Base-by-base conservation (phyloP, 208 protist species). In the Histomonas meleagridis region DNA sequence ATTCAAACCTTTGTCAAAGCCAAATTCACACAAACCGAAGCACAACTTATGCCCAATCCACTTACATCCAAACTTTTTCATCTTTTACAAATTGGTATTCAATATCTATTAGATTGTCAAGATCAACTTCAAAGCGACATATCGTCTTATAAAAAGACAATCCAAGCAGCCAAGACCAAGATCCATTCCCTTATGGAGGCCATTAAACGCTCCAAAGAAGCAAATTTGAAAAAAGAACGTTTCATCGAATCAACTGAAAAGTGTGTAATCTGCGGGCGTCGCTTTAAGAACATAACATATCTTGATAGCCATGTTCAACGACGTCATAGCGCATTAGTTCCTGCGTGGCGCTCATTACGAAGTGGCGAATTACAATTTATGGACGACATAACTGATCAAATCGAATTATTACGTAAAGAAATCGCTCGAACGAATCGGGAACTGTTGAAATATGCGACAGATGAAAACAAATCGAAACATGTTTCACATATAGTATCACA, bases 71-170 rank as follows among this genome's bases (percentile, higher is more conserved):
- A 86, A 55, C 55, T 86, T 55, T 86, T 51, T 46, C 23, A 46
- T 38, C 7, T 86, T 55, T 86, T 86, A 38, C 76, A 86, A 40
- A 86, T 86, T 16, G 76, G 46, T 26, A 46, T 86, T 38, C 76
- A 86, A 86, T 86, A 86, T 86, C 18, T 86, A 40, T 86, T 38
- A 51, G 76, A 86, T 55, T 51, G 40, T 57, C 76, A 86, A 86
- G 40, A 32, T 57, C 46, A 86, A 51, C 76, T 86, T 28, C 0
- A 38, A 51, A 28, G 55, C 51, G 55, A 32, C 18, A 9, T 86
- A 40, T 14, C 21, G 38, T 1, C 51, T 40, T 86, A 40, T 38
- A 46, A 86, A 1, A 38, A 51, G 55, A 14, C 12, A 1, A 40
- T 40, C 23, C 18, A 51, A 51, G 3, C 9, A n/a, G 26, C 55